Conservation (phyloP, 2,329 filamentous ascomycete species). For the Pestalotiopsis sp. region DNA sequence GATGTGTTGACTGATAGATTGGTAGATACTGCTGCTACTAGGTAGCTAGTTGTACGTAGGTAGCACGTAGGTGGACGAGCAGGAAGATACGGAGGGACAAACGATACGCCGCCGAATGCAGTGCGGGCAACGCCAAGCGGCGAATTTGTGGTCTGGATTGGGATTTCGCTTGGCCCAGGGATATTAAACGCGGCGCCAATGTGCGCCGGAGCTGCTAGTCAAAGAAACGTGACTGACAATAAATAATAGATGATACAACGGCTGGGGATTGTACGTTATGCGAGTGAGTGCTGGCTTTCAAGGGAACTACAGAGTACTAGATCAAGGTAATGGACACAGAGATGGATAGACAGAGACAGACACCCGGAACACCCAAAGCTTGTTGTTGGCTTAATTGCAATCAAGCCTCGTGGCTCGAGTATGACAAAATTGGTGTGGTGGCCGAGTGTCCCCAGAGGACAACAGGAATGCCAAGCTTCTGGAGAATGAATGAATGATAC, state of each 20-base stretch:
- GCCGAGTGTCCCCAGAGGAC: slow-evolving; percentile 5
- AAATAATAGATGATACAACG: neutral
- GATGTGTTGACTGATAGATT: neutral
- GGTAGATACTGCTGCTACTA: no score
- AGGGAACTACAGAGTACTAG: no score
- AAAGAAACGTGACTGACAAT: neutral
- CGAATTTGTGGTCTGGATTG: slow-evolving; percentile 1
- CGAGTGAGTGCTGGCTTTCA: no score
- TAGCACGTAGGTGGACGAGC: no score
- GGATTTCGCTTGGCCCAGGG: slow-evolving; percentile 5
- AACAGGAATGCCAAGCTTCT: slow-evolving; percentile 1
- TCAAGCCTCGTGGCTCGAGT: slow-evolving; percentile 1
- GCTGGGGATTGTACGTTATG: neutral
- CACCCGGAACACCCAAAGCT: no score
- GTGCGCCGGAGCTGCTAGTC: slow-evolving; percentile 6
- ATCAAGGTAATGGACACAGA: no score
- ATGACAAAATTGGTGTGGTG: slow-evolving; percentile 1
- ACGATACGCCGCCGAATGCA: slow-evolving; percentile 10
- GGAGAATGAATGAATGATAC: neutral
- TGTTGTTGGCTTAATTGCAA: neutral
- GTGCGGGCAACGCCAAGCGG: neutral
- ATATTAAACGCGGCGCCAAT: slow-evolving; percentile 12
- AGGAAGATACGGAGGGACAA: slow-evolving; percentile 4
- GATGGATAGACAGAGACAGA: no score
- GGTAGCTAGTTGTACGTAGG: no score